phyloP scores from a whole-genome alignment of 2,329 filamentous ascomycete species.

The Talaromyces albobiverticillius region DNA sequence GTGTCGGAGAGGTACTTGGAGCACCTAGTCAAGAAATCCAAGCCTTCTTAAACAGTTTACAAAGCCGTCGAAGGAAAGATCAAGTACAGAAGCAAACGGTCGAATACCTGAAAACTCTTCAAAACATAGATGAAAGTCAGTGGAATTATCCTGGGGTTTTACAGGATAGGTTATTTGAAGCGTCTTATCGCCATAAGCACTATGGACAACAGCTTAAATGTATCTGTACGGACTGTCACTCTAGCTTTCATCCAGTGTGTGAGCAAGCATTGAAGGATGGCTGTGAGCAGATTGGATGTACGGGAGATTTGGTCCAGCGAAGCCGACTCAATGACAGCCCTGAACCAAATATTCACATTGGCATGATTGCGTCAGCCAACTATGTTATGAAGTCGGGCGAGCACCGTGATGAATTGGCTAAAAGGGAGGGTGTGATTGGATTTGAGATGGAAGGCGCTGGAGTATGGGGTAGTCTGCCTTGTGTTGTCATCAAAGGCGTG shows the following conservation, averaged over 20 bases:
- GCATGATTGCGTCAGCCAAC: background rate
- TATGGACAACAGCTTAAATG: too few relatives aligned
- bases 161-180: too few relatives aligned
- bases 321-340: too few relatives aligned
- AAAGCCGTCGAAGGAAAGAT: too few relatives aligned
- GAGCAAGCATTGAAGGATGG: too few relatives aligned
- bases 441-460: conserved; percentile 30
- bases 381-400: background rate
- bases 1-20: background rate
- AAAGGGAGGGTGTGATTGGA: conserved; percentile 12
- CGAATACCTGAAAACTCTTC: background rate
- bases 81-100: background rate
- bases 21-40: background rate
- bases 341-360: background rate
- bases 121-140: too few relatives aligned
- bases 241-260: too few relatives aligned
- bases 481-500: conserved; percentile 39
- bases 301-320: too few relatives aligned
- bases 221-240: too few relatives aligned
- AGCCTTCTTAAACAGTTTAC: background rate
- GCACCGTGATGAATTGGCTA: background rate
- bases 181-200: too few relatives aligned
- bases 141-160: too few relatives aligned
- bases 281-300: too few relatives aligned
- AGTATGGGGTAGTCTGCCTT: conserved; percentile 27